Conservation (phyloP, 805 yeast species). For the Wickerhamomyces ciferrii region DNA sequence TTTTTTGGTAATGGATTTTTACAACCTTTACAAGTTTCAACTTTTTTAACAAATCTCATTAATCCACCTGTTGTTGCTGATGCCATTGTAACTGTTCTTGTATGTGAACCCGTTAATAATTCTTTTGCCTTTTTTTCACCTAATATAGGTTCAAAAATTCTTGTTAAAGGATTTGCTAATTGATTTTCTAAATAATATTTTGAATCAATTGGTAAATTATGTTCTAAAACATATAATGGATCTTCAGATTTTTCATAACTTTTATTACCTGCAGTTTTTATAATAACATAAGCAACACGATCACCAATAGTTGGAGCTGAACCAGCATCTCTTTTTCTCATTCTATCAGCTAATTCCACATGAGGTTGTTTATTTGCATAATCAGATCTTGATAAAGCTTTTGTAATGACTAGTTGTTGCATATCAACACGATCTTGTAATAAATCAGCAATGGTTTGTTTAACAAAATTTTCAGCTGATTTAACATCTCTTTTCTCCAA, state of each 20-base stretch:
- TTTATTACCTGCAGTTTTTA: slow-evolving; percentile 72
- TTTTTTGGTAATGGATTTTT: slow-evolving; percentile 62
- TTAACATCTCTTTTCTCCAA: slow-evolving; percentile 82
- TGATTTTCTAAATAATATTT: slow-evolving; percentile 92
- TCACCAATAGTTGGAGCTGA: slow-evolving; percentile 97
- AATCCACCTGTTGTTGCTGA: slow-evolving; percentile 63
- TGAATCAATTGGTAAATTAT: slow-evolving; percentile 90
- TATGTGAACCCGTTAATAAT: slow-evolving; percentile 77
- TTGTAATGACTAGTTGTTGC: slow-evolving; percentile 90
- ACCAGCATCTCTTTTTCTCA: slow-evolving; percentile 95
- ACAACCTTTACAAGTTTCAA: slow-evolving; percentile 86
- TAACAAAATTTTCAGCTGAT: slow-evolving; percentile 82
- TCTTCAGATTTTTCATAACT: slow-evolving; percentile 96
- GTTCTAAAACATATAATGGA: slow-evolving; percentile 87
- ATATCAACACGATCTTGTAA: slow-evolving; percentile 89
- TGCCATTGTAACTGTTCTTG: slow-evolving; percentile 63
- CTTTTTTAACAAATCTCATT: slow-evolving; percentile 87
- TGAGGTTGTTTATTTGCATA: slow-evolving; percentile 97
- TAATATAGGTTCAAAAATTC: slow-evolving; percentile 92
- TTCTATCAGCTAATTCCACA: slow-evolving; percentile 91
- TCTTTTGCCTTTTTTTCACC: slow-evolving; percentile 83
- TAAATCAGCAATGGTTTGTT: slow-evolving; percentile 81
- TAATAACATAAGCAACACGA: slow-evolving; percentile 95
- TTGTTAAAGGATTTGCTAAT: slow-evolving; percentile 82
- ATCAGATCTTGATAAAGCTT: slow-evolving; percentile 79